A percentile compares a stretch with the other conserved stretches of the same genome.
Conservation (phyloP, 768 basidiomycete species). For the Trametes meyenii region DNA sequence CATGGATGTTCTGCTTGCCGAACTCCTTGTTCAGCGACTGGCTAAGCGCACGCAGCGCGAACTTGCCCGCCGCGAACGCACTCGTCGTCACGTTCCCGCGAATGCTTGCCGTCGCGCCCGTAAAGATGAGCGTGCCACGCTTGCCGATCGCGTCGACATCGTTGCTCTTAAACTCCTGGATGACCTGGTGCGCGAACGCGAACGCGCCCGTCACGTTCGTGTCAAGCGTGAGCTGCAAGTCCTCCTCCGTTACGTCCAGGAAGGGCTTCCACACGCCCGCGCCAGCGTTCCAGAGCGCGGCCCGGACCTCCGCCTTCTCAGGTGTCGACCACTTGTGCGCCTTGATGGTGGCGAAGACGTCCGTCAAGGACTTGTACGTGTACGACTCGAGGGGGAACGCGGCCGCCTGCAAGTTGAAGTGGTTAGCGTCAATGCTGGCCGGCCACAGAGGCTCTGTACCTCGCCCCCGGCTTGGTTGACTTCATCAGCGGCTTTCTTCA, state of each 20-base stretch:
- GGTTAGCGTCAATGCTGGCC: neutral
- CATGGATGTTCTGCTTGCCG: conserved; percentile 48
- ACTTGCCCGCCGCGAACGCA: conserved; percentile 46
- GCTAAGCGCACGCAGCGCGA: conserved; percentile 42
- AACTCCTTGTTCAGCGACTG: conserved; percentile 49
- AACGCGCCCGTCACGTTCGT: conserved; percentile 42
- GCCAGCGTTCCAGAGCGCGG: conserved; percentile 44
- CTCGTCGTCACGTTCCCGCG: conserved; percentile 44
- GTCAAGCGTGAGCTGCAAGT: conserved; percentile 35
- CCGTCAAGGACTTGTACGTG: conserved; percentile 33
- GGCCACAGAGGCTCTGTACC: conserved; percentile 24
- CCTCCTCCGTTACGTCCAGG: conserved; percentile 42
- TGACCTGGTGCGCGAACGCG: conserved; percentile 40
- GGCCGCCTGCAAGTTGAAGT: conserved; percentile 35
- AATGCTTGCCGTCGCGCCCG: conserved; percentile 45
- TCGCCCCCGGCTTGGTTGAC: conserved; percentile 40
- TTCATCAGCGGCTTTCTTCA: conserved; percentile 38
- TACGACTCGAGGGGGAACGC: conserved; percentile 42
- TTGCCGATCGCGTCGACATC: conserved; percentile 35
- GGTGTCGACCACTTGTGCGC: conserved; percentile 34
- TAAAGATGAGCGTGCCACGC: conserved; percentile 47
- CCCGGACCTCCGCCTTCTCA: conserved; percentile 38
- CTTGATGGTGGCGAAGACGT: conserved; percentile 38
- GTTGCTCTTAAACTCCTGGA: conserved; percentile 39
- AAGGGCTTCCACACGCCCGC: conserved; percentile 40